phyloP scores from a whole-genome alignment of 225 moss, liverwort and hornwort genomes.

The Ulota crispa region DNA sequence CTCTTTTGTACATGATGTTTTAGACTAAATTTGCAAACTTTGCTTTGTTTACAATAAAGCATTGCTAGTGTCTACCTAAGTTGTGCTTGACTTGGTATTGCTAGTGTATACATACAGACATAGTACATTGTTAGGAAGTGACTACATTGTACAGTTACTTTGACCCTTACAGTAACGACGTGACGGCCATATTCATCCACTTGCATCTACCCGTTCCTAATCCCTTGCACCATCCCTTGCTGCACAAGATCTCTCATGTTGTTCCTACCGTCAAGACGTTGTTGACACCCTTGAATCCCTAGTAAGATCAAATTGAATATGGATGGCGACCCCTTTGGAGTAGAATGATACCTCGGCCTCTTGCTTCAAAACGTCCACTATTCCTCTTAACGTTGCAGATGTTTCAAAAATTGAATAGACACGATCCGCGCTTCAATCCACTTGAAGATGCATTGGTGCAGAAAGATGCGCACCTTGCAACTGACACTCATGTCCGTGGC shows the following conservation, averaged over 20 bases:
- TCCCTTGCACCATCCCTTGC: neutral
- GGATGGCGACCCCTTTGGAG: neutral
- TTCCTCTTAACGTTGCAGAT: constrained; percentile 1
- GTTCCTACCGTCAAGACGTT: neutral
- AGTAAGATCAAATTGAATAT: constrained; percentile 15
- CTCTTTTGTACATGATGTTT: neutral
- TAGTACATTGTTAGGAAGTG: neutral
- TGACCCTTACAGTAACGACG: neutral
- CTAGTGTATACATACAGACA: too few relatives aligned
- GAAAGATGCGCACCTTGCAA: neutral
- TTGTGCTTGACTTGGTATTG: too few relatives aligned
- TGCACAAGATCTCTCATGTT: neutral
- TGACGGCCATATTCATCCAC: neutral
- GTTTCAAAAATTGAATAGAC: neutral
- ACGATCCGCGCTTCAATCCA: constrained; percentile 19
- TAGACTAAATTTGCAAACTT: neutral
- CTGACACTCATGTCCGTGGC: neutral
- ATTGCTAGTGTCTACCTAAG: neutral
- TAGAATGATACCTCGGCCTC: neutral
- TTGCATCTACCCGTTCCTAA: neutral
- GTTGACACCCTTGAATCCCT: neutral
- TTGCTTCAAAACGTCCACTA: neutral
- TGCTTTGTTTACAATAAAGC: neutral
- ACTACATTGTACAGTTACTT: neutral
- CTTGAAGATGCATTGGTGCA: constrained; percentile 1